Evolutionary conservation across 768 basidiomycete genomes (phyloP).

Genomic region (Tricholoma saponaceum): DNA sequence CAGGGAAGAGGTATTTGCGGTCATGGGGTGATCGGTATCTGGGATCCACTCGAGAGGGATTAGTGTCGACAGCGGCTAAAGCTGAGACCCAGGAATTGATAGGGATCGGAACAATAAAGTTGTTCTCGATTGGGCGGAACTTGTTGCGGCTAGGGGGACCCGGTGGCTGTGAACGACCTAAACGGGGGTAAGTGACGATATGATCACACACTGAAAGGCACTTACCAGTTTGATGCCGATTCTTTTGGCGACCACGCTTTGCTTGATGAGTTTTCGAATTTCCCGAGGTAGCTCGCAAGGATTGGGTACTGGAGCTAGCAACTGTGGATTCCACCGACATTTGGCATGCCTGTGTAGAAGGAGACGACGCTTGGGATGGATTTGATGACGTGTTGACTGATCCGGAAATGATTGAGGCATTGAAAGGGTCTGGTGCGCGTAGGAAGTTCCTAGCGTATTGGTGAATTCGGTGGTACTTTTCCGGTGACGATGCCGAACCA

Average conservation of each 20-base stretch:
- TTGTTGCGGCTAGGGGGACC: neutral
- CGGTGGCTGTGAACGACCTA: neutral
- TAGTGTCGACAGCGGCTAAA: neutral
- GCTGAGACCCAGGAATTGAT: neutral
- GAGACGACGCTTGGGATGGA: neutral
- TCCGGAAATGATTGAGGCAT: neutral
- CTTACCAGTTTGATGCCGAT: neutral
- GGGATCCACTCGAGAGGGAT: neutral
- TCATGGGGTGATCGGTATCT: neutral
- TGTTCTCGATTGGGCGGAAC: neutral
- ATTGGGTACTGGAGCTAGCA: neutral
- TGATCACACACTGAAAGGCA: neutral
- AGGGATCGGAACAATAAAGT: neutral
- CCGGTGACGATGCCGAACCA: neutral
- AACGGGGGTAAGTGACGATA: neutral
- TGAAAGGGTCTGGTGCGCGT: neutral
- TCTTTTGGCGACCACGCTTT: neutral
- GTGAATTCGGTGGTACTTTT: neutral
- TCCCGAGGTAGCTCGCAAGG: neutral
- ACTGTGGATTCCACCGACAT: neutral
- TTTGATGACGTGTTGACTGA: neutral
- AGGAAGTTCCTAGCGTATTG: neutral
- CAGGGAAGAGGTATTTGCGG: conserved; percentile 1
- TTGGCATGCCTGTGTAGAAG: neutral
- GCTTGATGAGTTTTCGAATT: neutral